Conservation (phyloP, 2,329 filamentous ascomycete species). For the Phaeomoniella chlamydospora region DNA sequence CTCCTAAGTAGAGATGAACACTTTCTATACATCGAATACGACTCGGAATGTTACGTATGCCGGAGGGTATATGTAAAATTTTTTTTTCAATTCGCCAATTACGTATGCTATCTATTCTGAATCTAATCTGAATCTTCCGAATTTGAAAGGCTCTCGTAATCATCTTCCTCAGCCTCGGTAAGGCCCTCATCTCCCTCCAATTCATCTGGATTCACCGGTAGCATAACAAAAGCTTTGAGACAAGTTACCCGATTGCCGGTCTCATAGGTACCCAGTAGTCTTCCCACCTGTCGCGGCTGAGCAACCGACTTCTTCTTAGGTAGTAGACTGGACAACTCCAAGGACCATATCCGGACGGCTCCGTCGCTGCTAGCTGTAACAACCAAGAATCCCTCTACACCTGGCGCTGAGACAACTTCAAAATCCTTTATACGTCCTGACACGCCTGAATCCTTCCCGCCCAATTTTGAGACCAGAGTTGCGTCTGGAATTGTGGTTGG, state of each 20-base stretch:
- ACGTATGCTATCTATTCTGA: too few species aligned
- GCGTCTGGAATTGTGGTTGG: conserved; percentile 41
- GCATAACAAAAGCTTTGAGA: conserved; percentile 73
- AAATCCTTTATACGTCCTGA: conserved; percentile 79
- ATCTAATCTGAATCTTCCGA: not conserved
- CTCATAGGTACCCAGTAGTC: conserved; percentile 61
- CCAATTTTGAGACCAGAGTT: conserved; percentile 56
- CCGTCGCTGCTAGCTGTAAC: conserved; percentile 76
- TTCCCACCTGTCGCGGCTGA: conserved; percentile 38
- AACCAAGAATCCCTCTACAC: conserved; percentile 38
- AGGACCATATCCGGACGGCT: conserved; percentile 60
- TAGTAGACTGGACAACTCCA: conserved; percentile 26
- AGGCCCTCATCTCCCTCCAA: conserved; percentile 28
- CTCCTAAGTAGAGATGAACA: too few species aligned
- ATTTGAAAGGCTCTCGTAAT: not conserved
- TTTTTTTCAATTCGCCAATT: too few species aligned
- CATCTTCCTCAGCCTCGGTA: not conserved
- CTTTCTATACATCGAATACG: too few species aligned
- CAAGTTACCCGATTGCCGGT: conserved; percentile 86
- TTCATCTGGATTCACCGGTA: conserved; percentile 33
- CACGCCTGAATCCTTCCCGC: conserved; percentile 56
- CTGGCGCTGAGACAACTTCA: conserved; percentile 38
- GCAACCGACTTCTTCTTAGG: conserved; percentile 7
- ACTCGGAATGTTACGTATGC: too few species aligned
- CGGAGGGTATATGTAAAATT: too few species aligned